Evolutionary conservation across 1,139 yeast genomes (phyloP).

Genomic region (Yamadazyma dendronema): DNA sequence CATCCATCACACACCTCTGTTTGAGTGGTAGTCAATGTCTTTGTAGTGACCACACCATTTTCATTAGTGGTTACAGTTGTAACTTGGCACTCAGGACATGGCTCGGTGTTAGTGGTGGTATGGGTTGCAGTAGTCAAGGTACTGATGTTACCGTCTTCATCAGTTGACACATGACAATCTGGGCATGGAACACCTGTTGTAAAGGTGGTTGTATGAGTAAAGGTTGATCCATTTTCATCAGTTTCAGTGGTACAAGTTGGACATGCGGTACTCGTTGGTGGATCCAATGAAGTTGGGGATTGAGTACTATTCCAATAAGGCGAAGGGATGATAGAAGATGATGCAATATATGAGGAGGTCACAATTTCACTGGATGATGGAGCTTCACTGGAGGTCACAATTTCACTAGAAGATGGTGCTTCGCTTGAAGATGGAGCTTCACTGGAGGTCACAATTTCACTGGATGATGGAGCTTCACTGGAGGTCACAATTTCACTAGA

Average conservation of each 20-base stretch:
- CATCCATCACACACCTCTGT: neutral
- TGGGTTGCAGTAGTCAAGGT: neutral
- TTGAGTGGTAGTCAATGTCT: neutral
- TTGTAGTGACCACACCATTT: neutral
- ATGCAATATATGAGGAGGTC: neutral
- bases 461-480: slow-evolving; percentile 5
- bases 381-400: neutral
- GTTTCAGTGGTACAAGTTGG: neutral
- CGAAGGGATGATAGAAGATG: neutral
- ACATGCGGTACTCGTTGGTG: neutral
- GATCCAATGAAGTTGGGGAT: neutral
- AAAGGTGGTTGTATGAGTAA: neutral
- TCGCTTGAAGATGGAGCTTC: slow-evolving; percentile 1
- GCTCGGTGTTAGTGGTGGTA: neutral
- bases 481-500: slow-evolving; percentile 2
- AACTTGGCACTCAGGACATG: too few species aligned
- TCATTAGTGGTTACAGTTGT: too few species aligned
- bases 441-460: slow-evolving; percentile 6
- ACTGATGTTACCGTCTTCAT: neutral
- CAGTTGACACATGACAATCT: neutral
- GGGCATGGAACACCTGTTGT: neutral
- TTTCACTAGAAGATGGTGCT: slow-evolving; percentile 1
- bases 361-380: slow-evolving; percentile 1
- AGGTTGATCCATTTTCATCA: too few species aligned
- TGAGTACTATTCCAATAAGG: neutral